Base-by-base conservation (phyloP, 2,329 filamentous ascomycete species). In the Mollisia scopiformis region DNA sequence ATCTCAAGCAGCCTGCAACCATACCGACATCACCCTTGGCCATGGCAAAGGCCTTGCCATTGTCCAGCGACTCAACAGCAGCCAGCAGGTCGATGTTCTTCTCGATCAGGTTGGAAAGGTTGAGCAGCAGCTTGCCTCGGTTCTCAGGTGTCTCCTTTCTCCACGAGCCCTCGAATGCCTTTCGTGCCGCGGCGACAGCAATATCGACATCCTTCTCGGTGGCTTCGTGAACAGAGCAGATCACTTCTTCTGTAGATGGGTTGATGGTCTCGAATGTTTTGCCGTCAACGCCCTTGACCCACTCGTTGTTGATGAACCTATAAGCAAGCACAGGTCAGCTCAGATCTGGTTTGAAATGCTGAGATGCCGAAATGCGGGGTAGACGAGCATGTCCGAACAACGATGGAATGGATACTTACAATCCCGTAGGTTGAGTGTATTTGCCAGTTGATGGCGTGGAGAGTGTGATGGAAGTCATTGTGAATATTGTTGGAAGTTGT, bases 181-280 rank as follows among this genome's bases (percentile, higher is more conserved):
- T 90, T 75, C 93, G 90, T 68, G 93, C 93, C 56, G 92, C 93
- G 60, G 85, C 81, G 66, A 97, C 93, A 65, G 93, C 93, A 62
- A 93, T 79, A 76, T 88, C 86, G 75, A 88, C 81, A 79, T 95
- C 92, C 83, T 96, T 93, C 83, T 96, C 92, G 67, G 89, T 91
- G 74, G 89, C 93, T 80, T 96, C 93, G 75, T 86, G 81, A 70
- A 97, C 91, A 58, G 88, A 88, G 82, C 83, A 85, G 81, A 96
- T 96, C 73, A 92, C 86, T 78, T 93, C 88, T 78, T 97, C 93
- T 67, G 86, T 92, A 66, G 89, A 74, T 62, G 93, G 93, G 85
- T 96, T 96, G 83, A 95, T 89, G 77, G 93, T 90, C 79, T 97
- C 92, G 74, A 97, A 95, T 69, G 89, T 93, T 85, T 92, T 89